Evolutionary conservation across 257 asterid genomes (phyloP), one percentile per base, ranked within the genome.

Genomic region (Ehretia macrophylla): DNA sequence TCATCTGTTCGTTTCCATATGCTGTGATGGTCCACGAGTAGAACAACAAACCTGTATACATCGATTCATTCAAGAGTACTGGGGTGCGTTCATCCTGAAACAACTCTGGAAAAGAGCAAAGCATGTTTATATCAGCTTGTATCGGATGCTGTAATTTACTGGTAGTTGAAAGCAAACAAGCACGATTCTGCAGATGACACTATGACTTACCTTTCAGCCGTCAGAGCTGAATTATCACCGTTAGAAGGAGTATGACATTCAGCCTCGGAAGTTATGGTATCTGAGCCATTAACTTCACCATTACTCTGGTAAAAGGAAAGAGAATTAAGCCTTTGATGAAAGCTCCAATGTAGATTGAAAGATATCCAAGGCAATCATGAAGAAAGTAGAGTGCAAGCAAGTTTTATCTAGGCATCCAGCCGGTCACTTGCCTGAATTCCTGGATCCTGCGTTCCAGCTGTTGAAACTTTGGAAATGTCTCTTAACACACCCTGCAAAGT

Each of bases 401-500:
- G 38, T 44, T n/a, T n/a, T n/a, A n/a, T n/a, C n/a, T 60, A 47
- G 51, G 17, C 17, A 64, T 71, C 12, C 60, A 73, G 88, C 73
- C 75, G 77, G 67, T 79, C 80, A 74, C 68, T 48, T 66, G 83
- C 76, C 84, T 81, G 80, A 67, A 68, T 65, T 59, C 54, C 69
- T 56, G 72, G 78, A 59, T 81, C 78, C 62, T 80, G 97, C 51
- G 68, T 69, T 55, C 80, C 85, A 46, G 68, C 62, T 42, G 80
- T 35, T 51, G 92, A 83, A 72, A 77, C 83, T 76, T 85, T 87
- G 42, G 96, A 59, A 64, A 91, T 87, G 72, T 87, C 98, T 67
- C 98, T 81, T 50, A 91, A 56, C 63, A 87, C 67, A 63, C 98
- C 98, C 98, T 91, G 87, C 68, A 70, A 49, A 45, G 64, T 40